Evolutionary conservation across 192 early-diverging fungal genomes (phyloP), one percentile per base, ranked within the genome.

Genomic region (Coemansia sp.): DNA sequence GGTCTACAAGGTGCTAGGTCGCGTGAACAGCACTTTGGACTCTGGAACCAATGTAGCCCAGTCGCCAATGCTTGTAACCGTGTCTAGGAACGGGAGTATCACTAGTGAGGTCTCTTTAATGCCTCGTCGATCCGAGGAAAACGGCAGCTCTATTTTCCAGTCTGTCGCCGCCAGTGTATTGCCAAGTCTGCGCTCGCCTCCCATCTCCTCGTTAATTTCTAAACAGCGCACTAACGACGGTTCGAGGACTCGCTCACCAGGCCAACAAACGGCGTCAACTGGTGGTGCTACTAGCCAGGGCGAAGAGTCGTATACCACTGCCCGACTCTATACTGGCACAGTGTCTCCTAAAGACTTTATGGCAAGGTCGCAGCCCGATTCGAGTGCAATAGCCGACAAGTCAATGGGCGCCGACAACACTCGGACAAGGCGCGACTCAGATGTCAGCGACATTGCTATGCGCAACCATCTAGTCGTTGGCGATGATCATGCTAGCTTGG

Each of bases 371-470:
- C 29, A 36, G 23, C 23, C 41, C 17, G 42, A 48, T 21, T 12
- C 11, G 5, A 11, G 15, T 14, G 12, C 14, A 15, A 14, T 10
- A 41, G 11, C 29, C 4, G 12, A 27, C 27, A 27, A 32, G 25
- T 7, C 37, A 12, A 7, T 5, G 7, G 9, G 31, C 9, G 51
- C 27, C 23, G 53, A 19, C 32, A 17, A 31, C 11, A 41, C 12
- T 45, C 46, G 23, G 9, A 15, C 1, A 55, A 71, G 73, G 17
- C 57, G 67, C n/a, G 53, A 65, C 32, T 64, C 69, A 12, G 76
- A 80, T 50, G 73, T 80, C 46, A 80, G 78, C 67, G 78, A 80
- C 39, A 80, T 80, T 59, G 78, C 73, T 34, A 80, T 80, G 78
- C 78, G 73, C 67, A 72, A 34, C 17, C 73, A 80, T 57, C 27